phyloP scores from a whole-genome alignment of 1,139 yeast genomes.

The Suzukiozyma palmioleophila region DNA sequence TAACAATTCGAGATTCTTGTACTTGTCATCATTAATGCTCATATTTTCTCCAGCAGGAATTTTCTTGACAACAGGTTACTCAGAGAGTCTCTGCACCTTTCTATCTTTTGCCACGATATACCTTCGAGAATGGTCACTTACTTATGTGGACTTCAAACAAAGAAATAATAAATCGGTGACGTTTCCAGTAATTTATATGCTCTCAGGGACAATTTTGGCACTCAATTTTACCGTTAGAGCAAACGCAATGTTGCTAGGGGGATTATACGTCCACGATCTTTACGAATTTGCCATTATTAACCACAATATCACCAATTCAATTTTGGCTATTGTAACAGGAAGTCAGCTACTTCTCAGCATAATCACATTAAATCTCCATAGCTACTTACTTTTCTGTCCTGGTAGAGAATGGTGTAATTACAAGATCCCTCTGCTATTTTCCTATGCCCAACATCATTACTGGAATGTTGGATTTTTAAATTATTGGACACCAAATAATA shows the following conservation, averaged over 20 bases:
- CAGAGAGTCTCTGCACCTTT: slow-evolving; percentile 73
- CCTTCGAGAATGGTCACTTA: slow-evolving; percentile 40
- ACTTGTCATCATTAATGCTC: slow-evolving; percentile 43
- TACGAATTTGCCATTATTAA: slow-evolving; percentile 18
- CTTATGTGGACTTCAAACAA: slow-evolving; percentile 14
- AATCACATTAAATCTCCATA: slow-evolving; percentile 43
- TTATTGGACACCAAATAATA: slow-evolving; percentile 78
- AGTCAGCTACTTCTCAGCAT: slow-evolving; percentile 44
- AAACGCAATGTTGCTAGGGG: slow-evolving; percentile 71
- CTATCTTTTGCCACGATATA: slow-evolving; percentile 57
- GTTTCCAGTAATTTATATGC: slow-evolving; percentile 26
- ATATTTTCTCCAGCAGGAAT: slow-evolving; percentile 76
- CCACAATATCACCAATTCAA: slow-evolving; percentile 13
- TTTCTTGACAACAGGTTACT: slow-evolving; percentile 69
- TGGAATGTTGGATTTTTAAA: slow-evolving; percentile 81
- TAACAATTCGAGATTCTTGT: slow-evolving; percentile 21
- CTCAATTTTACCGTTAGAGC: slow-evolving; percentile 64
- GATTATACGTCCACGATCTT: slow-evolving; percentile 59
- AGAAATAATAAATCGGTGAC: slow-evolving; percentile 12
- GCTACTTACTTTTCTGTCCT: slow-evolving; percentile 63
- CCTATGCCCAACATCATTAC: slow-evolving; percentile 73
- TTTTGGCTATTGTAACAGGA: slow-evolving; percentile 50
- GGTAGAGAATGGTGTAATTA: slow-evolving; percentile 73
- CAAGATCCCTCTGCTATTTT: slow-evolving; percentile 56
- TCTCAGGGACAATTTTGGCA: slow-evolving; percentile 59